Evolutionary conservation across 192 early-diverging fungal genomes (phyloP), one percentile per base, ranked within the genome.

Genomic region (Backusella tuberculispora): DNA sequence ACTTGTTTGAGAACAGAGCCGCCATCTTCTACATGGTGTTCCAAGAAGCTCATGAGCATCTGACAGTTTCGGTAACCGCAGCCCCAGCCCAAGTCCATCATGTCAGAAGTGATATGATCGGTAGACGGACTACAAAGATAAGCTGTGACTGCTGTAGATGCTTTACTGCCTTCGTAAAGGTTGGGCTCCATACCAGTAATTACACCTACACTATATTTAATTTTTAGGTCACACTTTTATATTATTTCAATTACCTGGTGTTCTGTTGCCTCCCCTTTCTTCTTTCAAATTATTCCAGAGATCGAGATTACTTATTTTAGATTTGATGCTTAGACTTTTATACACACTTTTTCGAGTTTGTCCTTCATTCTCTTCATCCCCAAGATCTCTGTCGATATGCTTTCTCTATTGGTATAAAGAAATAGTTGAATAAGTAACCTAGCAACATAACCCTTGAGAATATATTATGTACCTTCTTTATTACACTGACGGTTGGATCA

Each of bases 31-130:
- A 45, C 19, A 13, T 70, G 68, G 3, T 64, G 37, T 17, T 78
- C 70, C 10, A 89, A 42, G 24, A 84, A 86, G 6, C 88, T 85
- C 24, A 93, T 69, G 9, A 91, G 75, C 85, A 89, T 91, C 63
- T 91, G 90, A 38, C 84, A 83, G 78, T 92, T 93, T n/a, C 90
- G 81, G 71, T 93, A 92, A 0, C 90, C 92, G 45, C 92, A 93
- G 2, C 87, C 90, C 90, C 90, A 93, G 9, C 87, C 86, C n/a
- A 83, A 80, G 72, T 91, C 90, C 5, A 76, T 66, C 1, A 50
- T 46, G 2, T 73, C 80, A 42, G 71, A 74, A 13, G 75, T 45
- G 15, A 81, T 72, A 42, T 81, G 80, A 24, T 73, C 80, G 41
- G 75, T 77, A 14, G 50, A 42, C 4, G 75, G 66, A 26, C 71